Base-by-base conservation (phyloP, 495 filamentous ascomycete species). In the Neurospora tetraspora region DNA sequence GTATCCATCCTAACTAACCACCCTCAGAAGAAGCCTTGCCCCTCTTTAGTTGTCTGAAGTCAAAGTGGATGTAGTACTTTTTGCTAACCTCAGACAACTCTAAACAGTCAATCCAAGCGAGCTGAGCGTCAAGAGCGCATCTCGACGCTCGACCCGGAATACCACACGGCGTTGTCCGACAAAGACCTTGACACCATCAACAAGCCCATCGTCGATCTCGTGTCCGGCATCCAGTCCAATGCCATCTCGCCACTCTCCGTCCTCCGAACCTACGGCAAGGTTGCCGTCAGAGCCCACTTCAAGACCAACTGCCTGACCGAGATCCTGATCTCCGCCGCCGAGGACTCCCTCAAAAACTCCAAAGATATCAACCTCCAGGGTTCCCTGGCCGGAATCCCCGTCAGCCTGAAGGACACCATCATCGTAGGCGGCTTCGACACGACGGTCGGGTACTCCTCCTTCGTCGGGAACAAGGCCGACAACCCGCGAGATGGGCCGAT, bases 241-340 rank as follows among this genome's bases (percentile, higher is more conserved):
- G 80, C 84, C n/a, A 80, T 90, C 53, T 83, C 88, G 4, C 89
- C 94, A 0, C 80, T 91, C 37, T 90, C 94, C 72, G 87, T 99
- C 38, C 89, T 99, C 16, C 89, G 84, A 71, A 89, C 94, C n/a
- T 99, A 97, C 78, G 93, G 93, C 77, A 97, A 96, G 82, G 88
- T 94, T 12, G 92, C 95, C 2, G 81, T 97, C 40, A 90, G 89
- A 75, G 96, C 94, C 7, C 96, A 98, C 69, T 85, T 89, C 68
- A 90, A 92, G 80, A 97, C 94, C 1, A 98, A 97, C 81, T 97
- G 93, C 75, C 81, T 97, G 5, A 99, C 96, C 0, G 96, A 99
- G 83, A 85, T 98, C 42, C 86, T 98, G 81, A 86, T 99, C 12
- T 85, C 89, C 0, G 90, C 89, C 65, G 94, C 95, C 0, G 93